Base-by-base conservation (phyloP, 1,139 yeast species). In the Blastobotrys malaysiensis region DNA sequence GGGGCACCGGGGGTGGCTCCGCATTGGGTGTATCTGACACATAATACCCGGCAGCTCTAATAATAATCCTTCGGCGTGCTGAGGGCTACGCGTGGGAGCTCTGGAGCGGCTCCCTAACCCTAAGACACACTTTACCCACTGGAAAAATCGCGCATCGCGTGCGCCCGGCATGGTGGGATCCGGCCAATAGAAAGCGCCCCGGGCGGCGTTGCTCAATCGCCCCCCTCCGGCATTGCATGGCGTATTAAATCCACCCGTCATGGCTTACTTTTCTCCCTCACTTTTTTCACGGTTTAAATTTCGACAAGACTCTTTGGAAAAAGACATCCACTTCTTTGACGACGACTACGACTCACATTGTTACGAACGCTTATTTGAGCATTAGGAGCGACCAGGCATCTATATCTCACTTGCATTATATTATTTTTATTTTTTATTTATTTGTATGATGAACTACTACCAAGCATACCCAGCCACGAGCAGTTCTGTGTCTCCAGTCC, bases 361-460 rank as follows among this genome's bases (percentile, higher is more conserved):
- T 11, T 31, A 31, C 39, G 39, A 31, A 31, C 39, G 16, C 16
- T 31, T 26, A 26, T 3, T 26, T 31, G 39, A 13, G 31, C 31
- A 26, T 26, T 26, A 22, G 26, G 39, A 24, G 39, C 24, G 13
- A 19, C 46, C 3, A 43, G 39, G 21, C 48, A 46, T 46, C 39
- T 31, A 31, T 31, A 31, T 31, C 39, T 31, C 39, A 31, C 39
- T 31, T 31, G 39, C 39, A 31, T 31, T 31, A 7, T 22, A 22
- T 22, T 31, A 13, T 31, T 31, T 13, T 31, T 31, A 13, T 31
- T 31, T 31, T 7, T 26, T 31, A 46, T 46, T 46, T 46, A 46
- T 46, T 46, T 36, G 27, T 19, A 49, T 49, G 39, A 49, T 49
- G 51, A 49, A 49, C 39, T 49, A 49, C 44, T 31, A 31, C 7